Evolutionary conservation across 345 rosid species (phyloP).

Genomic region (Populus deltoides): DNA sequence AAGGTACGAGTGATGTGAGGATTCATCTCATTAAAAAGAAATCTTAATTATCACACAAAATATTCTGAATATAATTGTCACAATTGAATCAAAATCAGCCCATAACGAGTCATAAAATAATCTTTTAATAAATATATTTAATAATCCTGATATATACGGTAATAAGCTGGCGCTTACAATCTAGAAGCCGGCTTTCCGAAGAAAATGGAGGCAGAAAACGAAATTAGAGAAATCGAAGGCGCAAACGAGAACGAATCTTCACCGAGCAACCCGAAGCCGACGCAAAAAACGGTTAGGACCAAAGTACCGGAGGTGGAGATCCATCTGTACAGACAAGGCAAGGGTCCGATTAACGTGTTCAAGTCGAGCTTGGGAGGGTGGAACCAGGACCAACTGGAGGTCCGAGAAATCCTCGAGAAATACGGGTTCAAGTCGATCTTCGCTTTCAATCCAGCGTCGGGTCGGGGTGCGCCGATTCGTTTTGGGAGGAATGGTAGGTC

Average conservation of each 20-base stretch:
- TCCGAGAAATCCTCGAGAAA: constrained; percentile 65
- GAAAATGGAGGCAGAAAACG: constrained; percentile 29
- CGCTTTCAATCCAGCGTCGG: constrained; percentile 66
- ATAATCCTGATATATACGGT: background rate
- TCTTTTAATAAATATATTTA: background rate
- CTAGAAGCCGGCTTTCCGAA: constrained; percentile 4
- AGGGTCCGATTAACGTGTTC: constrained; percentile 85
- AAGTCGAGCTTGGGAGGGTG: constrained; percentile 71
- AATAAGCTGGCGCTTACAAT: background rate
- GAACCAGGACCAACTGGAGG: constrained; percentile 89
- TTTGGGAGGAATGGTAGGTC: constrained; percentile 82
- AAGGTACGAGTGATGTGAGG: too few relatives aligned
- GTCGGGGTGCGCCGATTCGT: constrained; percentile 80
- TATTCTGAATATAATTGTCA: too few relatives aligned
- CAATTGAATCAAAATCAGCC: too few relatives aligned
- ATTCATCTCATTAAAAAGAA: too few relatives aligned
- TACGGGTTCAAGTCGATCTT: constrained; percentile 67
- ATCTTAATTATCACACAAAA: too few relatives aligned
- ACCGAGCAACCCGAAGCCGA: background rate
- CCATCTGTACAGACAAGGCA: constrained; percentile 60
- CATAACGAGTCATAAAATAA: background rate
- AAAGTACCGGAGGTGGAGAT: constrained; percentile 79
- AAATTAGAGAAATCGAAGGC: constrained; percentile 57
- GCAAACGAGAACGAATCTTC: background rate
- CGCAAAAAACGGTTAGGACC: constrained; percentile 32